phyloP scores from a whole-genome alignment of 495 filamentous ascomycete species.

The Penicillium daleae region DNA sequence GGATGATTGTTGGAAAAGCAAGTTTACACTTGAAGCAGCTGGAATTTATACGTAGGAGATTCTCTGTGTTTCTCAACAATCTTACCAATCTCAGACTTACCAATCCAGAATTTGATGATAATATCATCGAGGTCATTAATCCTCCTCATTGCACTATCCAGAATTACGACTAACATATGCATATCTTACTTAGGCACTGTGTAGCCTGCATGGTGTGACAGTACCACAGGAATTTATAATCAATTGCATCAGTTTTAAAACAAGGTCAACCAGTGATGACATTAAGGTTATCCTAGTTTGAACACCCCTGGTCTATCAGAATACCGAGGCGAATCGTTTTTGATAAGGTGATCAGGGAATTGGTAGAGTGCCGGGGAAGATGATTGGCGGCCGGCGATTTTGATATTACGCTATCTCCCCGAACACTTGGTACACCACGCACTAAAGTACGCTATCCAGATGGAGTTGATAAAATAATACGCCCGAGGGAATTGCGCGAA shows the following conservation, averaged over 20 bases:
- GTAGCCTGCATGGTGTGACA: background rate
- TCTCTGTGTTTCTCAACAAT: background rate
- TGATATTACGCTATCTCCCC: constrained; percentile 13
- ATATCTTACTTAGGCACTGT: background rate
- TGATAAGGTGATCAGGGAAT: constrained; percentile 2
- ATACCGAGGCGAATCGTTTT: background rate
- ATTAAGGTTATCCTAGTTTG: background rate
- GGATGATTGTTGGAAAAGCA: background rate
- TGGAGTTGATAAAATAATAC: background rate
- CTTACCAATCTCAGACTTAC: background rate
- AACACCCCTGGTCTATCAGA: background rate
- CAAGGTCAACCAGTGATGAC: background rate
- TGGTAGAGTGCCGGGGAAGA: background rate
- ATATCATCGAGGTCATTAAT: background rate
- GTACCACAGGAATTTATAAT: background rate
- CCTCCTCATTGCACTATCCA: background rate
- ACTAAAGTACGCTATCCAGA: background rate
- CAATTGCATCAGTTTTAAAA: background rate
- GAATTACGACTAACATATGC: background rate
- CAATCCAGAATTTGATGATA: constrained; percentile 3
- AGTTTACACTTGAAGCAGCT: background rate
- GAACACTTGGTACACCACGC: too few species aligned
- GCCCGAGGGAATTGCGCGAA: background rate
- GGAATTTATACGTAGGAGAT: background rate
- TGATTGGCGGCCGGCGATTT: background rate